A percentile compares a stretch with the other conserved stretches of the same genome.
Conservation (phyloP, 2,329 filamentous ascomycete genomes). For the Aspergillus sp. region DNA sequence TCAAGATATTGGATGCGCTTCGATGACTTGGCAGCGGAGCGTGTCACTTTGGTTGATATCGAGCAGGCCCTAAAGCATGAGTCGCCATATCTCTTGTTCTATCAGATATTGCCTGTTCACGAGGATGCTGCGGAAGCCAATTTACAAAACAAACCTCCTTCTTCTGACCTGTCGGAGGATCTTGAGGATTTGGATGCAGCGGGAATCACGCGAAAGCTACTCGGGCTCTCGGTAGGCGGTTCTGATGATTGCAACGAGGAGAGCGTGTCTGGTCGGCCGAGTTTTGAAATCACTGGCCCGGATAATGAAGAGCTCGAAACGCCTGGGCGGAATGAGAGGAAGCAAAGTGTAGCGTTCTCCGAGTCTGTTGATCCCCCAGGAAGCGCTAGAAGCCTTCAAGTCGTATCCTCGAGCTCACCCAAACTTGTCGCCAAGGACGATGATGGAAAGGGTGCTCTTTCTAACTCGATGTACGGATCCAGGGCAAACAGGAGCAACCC, state of each 20-base stretch:
- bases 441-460: slow-evolving; percentile 12
- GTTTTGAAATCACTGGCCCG: slow-evolving; percentile 32
- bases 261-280: slow-evolving; percentile 26
- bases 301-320: slow-evolving; percentile 16
- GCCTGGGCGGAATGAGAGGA: slow-evolving; percentile 13
- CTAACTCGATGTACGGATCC: slow-evolving; percentile 25
- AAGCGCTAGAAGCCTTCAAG: slow-evolving; percentile 8
- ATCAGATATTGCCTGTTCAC: slow-evolving; percentile 84
- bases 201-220: slow-evolving; percentile 14
- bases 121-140: slow-evolving; percentile 50
- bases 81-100: slow-evolving; percentile 91
- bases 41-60: slow-evolving; percentile 74
- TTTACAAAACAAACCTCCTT: slow-evolving; percentile 28
- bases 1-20: slow-evolving; percentile 84
- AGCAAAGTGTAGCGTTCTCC: slow-evolving; percentile 25
- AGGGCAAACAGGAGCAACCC: slow-evolving; percentile 26
- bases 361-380: slow-evolving; percentile 11
- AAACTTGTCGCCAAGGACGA: slow-evolving; percentile 21
- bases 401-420: slow-evolving; percentile 20
- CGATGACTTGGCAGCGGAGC: slow-evolving; percentile 73
- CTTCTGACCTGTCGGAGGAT: slow-evolving; percentile 21
- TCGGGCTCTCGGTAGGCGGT: slow-evolving; percentile 10
- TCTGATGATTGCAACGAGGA: slow-evolving; percentile 10
- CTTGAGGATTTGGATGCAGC: slow-evolving; percentile 16
- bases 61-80: slow-evolving; percentile 74